Conservation (phyloP, 225 moss, liverwort and hornwort genomes). For the Pseudoscleropodium purum region DNA sequence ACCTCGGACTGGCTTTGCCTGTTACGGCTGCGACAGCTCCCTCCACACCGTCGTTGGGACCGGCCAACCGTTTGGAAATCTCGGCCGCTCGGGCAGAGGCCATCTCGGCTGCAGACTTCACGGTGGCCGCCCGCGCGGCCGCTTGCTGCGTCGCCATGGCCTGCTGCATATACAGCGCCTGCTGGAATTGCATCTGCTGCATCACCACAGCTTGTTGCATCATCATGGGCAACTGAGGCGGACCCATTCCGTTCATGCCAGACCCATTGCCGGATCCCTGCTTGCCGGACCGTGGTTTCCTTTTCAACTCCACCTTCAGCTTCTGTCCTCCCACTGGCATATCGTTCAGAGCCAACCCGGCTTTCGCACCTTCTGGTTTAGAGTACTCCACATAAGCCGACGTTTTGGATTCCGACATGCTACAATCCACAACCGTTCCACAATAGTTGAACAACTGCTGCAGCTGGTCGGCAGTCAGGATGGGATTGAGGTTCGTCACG, state of each 20-base stretch:
- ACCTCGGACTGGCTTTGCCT: slow-evolving; percentile 41
- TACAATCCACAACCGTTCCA: slow-evolving; percentile 80
- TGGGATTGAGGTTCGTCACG: slow-evolving; percentile 86
- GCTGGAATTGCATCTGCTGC: slow-evolving; percentile 99
- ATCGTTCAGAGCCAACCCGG: slow-evolving; percentile 76
- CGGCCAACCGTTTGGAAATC: slow-evolving; percentile 81
- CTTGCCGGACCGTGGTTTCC: slow-evolving; percentile 60
- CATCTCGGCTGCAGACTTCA: slow-evolving; percentile 98
- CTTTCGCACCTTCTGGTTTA: slow-evolving; percentile 85
- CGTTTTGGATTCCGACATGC: slow-evolving; percentile 83
- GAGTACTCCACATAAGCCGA: slow-evolving; percentile 90
- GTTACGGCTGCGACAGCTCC: neutral
- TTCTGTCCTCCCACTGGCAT: slow-evolving; percentile 93
- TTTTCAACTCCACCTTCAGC: slow-evolving; percentile 86
- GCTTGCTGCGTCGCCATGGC: slow-evolving; percentile 90
- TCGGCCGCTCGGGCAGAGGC: slow-evolving; percentile 78
- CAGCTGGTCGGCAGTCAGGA: slow-evolving; percentile 80
- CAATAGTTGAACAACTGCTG: slow-evolving; percentile 90
- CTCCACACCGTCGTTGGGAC: slow-evolving; percentile 45
- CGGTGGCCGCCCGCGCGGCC: slow-evolving; percentile 93
- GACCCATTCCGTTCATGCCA: slow-evolving; percentile 46
- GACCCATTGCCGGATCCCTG: slow-evolving; percentile 51
- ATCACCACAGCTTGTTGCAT: slow-evolving; percentile 99
- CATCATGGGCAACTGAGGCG: slow-evolving; percentile 94
- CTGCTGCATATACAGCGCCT: slow-evolving; percentile 99